Evolutionary conservation across 345 rosid genomes (phyloP), one percentile per base, ranked within the genome.

Genomic region (Combretum micranthum): DNA sequence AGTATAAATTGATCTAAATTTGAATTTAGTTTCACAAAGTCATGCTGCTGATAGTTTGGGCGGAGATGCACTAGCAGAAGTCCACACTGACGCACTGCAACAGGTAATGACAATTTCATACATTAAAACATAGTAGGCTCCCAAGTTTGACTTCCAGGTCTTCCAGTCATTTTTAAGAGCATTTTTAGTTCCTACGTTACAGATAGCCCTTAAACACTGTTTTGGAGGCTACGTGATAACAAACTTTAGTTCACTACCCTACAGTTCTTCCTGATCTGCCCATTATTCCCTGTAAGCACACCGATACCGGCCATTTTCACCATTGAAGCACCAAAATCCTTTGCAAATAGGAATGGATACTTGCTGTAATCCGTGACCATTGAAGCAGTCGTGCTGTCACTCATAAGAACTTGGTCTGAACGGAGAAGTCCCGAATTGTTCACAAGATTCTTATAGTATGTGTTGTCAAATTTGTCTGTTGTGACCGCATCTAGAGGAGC

Each of bases 351-450:
- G 42, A 23, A 66, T 47, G 85, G 85, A 75, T 53, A 69, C 64
- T 73, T 79, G 87, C 85, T 83, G 32, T 83, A 86, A 53, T 64
- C 42, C 39, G 23, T 13, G 32, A 83, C 87, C 69, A 74, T 60
- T 9, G 77, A 56, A 25, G 87, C 82, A 9, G 85, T 64, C 50
- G 39, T 70, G 20, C 70, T 73, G 60, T 81, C 79, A 11, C 69
- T 68, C 75, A 80, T 79, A 0, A 86, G 79, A 61, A 75, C 82
- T 51, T 86, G 94, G 73, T 86, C 89, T 9, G 94, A 86, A 57
- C 75, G 85, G 56, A 86, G 81, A 20, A 86, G 62, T 20, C 87
- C 94, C 0, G 88, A 73, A 42, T 58, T 74, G 76, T 39, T 69
- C 49, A 72, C 17, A 6, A 83, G 78, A 42, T 72, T 80, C 59